phyloP scores from a whole-genome alignment of 306 rosid species.

The Casuarina cunninghamiana region DNA sequence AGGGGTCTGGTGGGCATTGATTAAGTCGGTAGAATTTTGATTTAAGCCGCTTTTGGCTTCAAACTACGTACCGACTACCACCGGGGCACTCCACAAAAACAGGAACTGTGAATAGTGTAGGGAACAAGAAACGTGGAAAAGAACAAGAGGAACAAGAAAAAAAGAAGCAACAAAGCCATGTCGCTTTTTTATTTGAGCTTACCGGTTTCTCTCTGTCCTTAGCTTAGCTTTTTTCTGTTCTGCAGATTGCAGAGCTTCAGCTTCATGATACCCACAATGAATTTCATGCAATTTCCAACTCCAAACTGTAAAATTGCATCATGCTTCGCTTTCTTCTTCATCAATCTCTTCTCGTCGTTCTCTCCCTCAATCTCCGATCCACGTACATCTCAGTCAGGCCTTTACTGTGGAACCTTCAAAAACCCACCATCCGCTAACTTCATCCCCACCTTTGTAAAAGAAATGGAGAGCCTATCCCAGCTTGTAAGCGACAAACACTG shows the following conservation, averaged over 20 bases:
- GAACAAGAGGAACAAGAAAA: neutral
- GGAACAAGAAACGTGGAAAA: neutral
- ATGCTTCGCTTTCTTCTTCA: constrained; percentile 24
- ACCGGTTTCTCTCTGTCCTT: neutral
- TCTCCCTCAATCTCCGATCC: constrained; percentile 50
- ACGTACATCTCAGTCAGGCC: constrained; percentile 50
- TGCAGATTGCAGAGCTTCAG: neutral
- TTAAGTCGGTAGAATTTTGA: too few relatives aligned
- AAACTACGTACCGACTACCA: too few relatives aligned
- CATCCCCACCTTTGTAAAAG: constrained; percentile 63
- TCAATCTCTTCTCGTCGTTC: constrained; percentile 18
- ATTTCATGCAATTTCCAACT: neutral
- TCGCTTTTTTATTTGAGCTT: too few relatives aligned
- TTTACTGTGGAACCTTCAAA: constrained; percentile 43
- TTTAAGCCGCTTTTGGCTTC: too few relatives aligned
- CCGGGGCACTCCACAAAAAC: neutral
- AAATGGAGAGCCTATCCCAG: constrained; percentile 64
- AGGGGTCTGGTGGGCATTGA: too few relatives aligned
- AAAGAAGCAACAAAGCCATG: neutral
- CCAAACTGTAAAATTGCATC: constrained; percentile 3
- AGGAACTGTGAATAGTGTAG: neutral
- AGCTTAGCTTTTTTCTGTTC: neutral
- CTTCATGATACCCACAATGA: neutral
- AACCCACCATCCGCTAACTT: constrained; percentile 28
- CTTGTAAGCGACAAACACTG: constrained; percentile 32